Conservation (phyloP, 441 rosid species). For the Euphorbia schlechtendalii region DNA sequence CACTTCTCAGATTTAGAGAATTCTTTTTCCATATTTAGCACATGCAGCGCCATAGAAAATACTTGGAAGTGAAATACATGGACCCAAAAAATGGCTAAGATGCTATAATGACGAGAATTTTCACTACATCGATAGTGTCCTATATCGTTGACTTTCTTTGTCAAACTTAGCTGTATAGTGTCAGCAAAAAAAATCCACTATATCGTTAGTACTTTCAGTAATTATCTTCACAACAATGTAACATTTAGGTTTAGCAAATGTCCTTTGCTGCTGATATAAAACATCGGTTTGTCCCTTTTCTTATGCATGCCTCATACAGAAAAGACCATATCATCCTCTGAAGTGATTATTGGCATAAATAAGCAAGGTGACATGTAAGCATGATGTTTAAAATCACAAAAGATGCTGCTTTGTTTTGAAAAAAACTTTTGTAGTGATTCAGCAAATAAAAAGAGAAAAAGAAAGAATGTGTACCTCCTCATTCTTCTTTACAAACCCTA, state of each 20-base stretch:
- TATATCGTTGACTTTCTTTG: no score
- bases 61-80: not conserved
- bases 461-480: slow-evolving; percentile 56
- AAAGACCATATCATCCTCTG: no score
- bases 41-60: not conserved
- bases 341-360: not conserved
- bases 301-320: not conserved
- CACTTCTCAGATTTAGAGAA: no score
- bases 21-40: no score
- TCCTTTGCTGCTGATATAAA: not conserved
- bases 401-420: not conserved
- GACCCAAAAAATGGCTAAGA: not conserved
- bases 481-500: slow-evolving; percentile 68
- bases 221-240: not conserved
- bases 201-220: no score
- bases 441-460: not conserved
- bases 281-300: not conserved
- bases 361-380: no score
- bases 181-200: no score
- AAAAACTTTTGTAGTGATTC: not conserved
- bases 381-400: not conserved
- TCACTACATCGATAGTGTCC: no score
- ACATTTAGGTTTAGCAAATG: not conserved
- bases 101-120: no score
- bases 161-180: no score